phyloP scores from a whole-genome alignment of 78 protist species.

The Dictyostelium brefeldianum region DNA sequence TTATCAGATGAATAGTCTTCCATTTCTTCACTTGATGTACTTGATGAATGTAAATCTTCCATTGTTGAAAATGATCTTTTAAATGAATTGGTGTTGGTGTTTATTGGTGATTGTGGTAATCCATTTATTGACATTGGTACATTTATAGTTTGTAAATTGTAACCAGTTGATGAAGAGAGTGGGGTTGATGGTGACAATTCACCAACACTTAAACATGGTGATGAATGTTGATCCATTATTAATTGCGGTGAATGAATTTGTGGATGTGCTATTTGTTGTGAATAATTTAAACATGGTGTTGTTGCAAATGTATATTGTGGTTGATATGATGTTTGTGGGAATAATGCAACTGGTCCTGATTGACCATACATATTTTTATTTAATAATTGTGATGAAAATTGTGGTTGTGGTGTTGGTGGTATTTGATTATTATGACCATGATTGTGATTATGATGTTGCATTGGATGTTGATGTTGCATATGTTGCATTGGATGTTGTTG shows the following conservation, averaged over 20 bases:
- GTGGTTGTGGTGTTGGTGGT: neutral
- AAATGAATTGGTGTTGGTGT: too few relatives aligned
- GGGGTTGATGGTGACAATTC: neutral
- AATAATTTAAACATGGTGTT: neutral
- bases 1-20: slow-evolving; percentile 20
- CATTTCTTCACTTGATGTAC: neutral
- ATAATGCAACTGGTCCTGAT: neutral
- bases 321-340: neutral
- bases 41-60: neutral
- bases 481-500: neutral
- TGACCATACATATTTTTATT: neutral
- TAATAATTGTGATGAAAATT: neutral
- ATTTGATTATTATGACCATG: neutral
- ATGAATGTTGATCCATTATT: neutral
- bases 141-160: neutral
- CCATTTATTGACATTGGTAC: neutral
- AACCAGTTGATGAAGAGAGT: neutral
- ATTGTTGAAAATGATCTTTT: neutral
- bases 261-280: neutral
- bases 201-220: slow-evolving; percentile 1
- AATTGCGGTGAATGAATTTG: slow-evolving; percentile 19
- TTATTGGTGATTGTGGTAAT: too few relatives aligned
- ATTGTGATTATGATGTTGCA: neutral
- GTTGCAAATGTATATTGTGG: neutral
- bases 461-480: neutral